A percentile compares a stretch with the other conserved stretches of the same genome.
Evolutionary conservation across 345 rosid genomes (phyloP).

Genomic region (Linum lewisii): DNA sequence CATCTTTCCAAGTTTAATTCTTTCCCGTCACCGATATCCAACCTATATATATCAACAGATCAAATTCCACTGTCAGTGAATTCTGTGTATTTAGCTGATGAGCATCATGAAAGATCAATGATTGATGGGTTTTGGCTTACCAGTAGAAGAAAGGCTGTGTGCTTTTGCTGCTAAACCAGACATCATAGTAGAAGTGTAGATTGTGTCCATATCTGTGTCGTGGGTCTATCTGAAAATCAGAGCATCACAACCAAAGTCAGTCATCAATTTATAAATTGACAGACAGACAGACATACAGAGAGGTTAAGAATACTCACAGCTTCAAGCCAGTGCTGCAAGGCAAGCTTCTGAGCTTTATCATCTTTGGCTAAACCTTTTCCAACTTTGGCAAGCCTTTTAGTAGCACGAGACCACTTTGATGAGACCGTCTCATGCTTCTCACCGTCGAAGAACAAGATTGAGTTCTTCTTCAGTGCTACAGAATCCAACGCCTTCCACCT

Average conservation of each 20-base stretch:
- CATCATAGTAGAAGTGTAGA: constrained; percentile 1
- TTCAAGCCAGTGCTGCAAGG: constrained; percentile 77
- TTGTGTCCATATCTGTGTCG: constrained; percentile 11
- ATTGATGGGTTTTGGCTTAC: constrained; percentile 19
- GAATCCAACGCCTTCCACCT: constrained; percentile 64
- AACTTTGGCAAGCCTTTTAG: constrained; percentile 58
- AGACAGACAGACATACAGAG: constrained; percentile 4
- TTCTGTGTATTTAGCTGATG: neutral
- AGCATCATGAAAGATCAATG: too few species aligned
- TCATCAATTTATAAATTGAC: neutral
- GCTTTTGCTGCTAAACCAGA: constrained; percentile 50
- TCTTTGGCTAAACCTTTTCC: constrained; percentile 63
- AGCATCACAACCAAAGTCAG: neutral
- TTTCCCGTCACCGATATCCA: constrained; percentile 72
- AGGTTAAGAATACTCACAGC: constrained; percentile 35
- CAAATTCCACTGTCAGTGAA: too few species aligned
- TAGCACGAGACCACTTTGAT: constrained; percentile 54
- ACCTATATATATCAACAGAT: constrained; percentile 29
- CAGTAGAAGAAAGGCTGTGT: constrained; percentile 73
- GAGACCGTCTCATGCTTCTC: constrained; percentile 52
- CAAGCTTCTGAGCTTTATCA: constrained; percentile 66
- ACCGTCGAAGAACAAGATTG: constrained; percentile 44
- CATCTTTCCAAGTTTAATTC: constrained; percentile 42
- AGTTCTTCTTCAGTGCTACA: constrained; percentile 39
- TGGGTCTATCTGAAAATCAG: constrained; percentile 3